phyloP scores from a whole-genome alignment of 2,329 filamentous ascomycete genomes.

The Botrytis sinoallii region DNA sequence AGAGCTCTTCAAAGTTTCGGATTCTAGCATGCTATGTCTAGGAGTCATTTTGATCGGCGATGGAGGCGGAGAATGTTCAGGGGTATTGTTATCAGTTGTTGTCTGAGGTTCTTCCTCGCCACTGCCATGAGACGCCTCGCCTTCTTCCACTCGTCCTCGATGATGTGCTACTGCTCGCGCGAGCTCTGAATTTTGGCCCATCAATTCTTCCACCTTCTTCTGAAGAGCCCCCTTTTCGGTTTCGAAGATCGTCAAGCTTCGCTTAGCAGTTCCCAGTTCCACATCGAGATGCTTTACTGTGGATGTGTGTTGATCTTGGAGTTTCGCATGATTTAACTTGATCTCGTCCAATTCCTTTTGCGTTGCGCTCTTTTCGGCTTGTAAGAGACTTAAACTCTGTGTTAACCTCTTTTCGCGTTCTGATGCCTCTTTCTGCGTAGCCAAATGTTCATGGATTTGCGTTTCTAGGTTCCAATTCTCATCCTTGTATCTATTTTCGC shows the following conservation, averaged over 20 bases:
- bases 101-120: conserved; percentile 63
- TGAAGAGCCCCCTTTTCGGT: conserved; percentile 75
- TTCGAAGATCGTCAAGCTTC: conserved; percentile 74
- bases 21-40: conserved; percentile 86
- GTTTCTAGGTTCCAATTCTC: conserved; percentile 98
- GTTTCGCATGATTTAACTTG: conserved; percentile 72
- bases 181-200: conserved; percentile 85
- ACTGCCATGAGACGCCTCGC: conserved; percentile 55
- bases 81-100: conserved; percentile 67
- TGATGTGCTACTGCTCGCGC: conserved; percentile 77
- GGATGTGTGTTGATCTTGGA: conserved; percentile 75
- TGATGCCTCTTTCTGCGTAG: conserved; percentile 68
- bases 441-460: conserved; percentile 78
- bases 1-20: conserved; percentile 92
- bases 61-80: conserved; percentile 84
- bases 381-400: conserved; percentile 65
- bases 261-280: conserved; percentile 79
- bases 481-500: conserved; percentile 93
- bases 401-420: conserved; percentile 82
- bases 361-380: conserved; percentile 70
- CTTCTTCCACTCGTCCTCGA: conserved; percentile 64
- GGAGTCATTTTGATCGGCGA: conserved; percentile 92
- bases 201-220: conserved; percentile 83
- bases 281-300: conserved; percentile 81
- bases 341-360: conserved; percentile 91